Conservation (phyloP, 2,329 filamentous ascomycete genomes). For the Arthrobotrys musiformis region DNA sequence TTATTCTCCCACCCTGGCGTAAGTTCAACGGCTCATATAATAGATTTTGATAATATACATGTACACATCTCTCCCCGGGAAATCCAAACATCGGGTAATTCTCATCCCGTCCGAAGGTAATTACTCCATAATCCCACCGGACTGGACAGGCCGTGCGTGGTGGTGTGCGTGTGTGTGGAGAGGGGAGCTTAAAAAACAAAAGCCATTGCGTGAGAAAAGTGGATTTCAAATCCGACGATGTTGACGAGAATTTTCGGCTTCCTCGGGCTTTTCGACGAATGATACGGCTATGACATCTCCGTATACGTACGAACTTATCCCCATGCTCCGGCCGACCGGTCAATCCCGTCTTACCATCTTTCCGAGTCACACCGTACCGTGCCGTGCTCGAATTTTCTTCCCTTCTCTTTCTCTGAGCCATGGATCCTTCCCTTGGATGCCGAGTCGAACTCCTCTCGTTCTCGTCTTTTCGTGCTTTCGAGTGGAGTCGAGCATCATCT, state of each 20-base stretch:
- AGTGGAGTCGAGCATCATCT: slow-evolving; percentile 1
- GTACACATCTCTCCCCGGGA: slow-evolving; percentile 29
- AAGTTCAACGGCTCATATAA: slow-evolving; percentile 19
- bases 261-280: slow-evolving; percentile 39
- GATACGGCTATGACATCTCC: not conserved
- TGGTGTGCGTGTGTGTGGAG: slow-evolving; percentile 2
- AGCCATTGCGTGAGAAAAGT: not conserved
- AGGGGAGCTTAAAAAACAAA: slow-evolving; percentile 7
- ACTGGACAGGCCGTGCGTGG: slow-evolving; percentile 35
- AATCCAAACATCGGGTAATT: slow-evolving; percentile 49
- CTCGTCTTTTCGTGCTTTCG: slow-evolving; percentile 18
- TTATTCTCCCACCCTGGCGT: slow-evolving; percentile 6
- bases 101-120: slow-evolving; percentile 51
- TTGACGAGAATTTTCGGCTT: slow-evolving; percentile 34
- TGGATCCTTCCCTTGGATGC: slow-evolving; percentile 44
- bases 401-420: not conserved
- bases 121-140: slow-evolving; percentile 48
- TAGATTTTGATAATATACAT: slow-evolving; percentile 49
- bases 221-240: slow-evolving; percentile 22
- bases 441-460: slow-evolving; percentile 26
- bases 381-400: slow-evolving; percentile 3
- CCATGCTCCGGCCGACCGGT: slow-evolving; percentile 41
- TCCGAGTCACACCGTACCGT: slow-evolving; percentile 51
- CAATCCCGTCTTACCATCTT: slow-evolving; percentile 42
- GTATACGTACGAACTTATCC: slow-evolving; percentile 36